Evolutionary conservation across 768 basidiomycete species (phyloP).

Genomic region (Lentinula sp.): DNA sequence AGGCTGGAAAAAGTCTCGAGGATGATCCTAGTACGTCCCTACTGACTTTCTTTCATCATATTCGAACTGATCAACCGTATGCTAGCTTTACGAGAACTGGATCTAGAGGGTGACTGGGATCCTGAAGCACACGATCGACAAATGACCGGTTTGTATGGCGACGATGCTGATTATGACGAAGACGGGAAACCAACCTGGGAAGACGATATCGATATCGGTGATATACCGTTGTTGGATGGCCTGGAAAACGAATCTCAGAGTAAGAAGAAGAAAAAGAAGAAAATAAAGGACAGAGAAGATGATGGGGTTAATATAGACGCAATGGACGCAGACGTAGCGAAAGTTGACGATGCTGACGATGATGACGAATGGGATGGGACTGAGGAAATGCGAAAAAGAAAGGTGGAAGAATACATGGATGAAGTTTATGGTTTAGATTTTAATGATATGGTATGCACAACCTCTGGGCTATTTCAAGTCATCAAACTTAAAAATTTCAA

Average conservation of each 20-base stretch:
- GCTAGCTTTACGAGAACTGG: conserved; percentile 60
- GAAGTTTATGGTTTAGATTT: conserved; percentile 89
- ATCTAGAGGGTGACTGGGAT: conserved; percentile 93
- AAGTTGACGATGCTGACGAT: conserved; percentile 31
- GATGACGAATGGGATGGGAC: conserved; percentile 80
- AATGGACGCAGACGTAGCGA: conserved; percentile 39
- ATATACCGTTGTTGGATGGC: conserved; percentile 42
- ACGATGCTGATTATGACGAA: conserved; percentile 33
- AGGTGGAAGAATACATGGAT: conserved; percentile 85
- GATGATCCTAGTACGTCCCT: conserved; percentile 25
- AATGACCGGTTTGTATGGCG: conserved; percentile 70
- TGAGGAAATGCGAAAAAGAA: conserved; percentile 84
- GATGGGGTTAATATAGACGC: conserved; percentile 58
- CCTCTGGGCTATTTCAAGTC: background rate
- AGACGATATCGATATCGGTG: conserved; percentile 80
- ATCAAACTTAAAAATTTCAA: background rate
- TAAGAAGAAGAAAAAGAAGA: conserved; percentile 58
- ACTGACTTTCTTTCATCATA: background rate
- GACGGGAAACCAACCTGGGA: conserved; percentile 85
- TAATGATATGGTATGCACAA: conserved; percentile 78
- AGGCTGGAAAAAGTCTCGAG: conserved; percentile 54
- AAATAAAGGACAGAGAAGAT: conserved; percentile 31
- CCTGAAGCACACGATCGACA: conserved; percentile 77
- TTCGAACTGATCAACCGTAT: background rate
- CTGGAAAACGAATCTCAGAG: conserved; percentile 29